phyloP scores from a whole-genome alignment of 345 rosid genomes.

The Rubroshorea leprosula region DNA sequence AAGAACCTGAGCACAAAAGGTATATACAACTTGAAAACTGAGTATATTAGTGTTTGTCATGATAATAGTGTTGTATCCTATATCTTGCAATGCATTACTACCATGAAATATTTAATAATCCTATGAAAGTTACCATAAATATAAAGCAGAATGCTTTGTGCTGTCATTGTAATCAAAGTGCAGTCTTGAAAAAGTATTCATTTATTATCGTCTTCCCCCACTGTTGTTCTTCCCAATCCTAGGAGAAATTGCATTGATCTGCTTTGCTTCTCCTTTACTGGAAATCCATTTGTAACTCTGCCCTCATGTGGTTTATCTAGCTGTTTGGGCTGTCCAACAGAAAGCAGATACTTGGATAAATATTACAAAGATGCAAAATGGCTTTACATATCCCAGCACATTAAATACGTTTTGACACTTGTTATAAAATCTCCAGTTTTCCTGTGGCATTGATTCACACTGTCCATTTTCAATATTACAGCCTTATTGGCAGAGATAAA shows the following conservation, averaged over 20 bases:
- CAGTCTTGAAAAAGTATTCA: slow-evolving; percentile 1
- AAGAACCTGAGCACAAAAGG: slow-evolving; percentile 95
- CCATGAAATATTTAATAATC: background rate
- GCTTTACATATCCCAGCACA: background rate
- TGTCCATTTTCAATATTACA: slow-evolving; percentile 30
- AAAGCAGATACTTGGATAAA: background rate
- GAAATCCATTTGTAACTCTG: background rate
- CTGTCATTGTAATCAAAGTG: background rate
- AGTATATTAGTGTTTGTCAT: background rate
- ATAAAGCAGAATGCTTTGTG: too few species aligned
- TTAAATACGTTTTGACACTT: background rate
- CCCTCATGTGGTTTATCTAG: background rate
- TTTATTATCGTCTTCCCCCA: background rate
- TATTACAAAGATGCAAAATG: background rate
- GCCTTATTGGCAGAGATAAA: slow-evolving; percentile 86
- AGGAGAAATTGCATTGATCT: background rate
- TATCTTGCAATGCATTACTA: too few species aligned
- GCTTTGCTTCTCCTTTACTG: background rate
- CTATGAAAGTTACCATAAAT: slow-evolving; percentile 6
- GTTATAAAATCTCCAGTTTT: background rate
- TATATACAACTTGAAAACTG: slow-evolving; percentile 21
- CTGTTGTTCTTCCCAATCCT: background rate
- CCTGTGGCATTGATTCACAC: slow-evolving; percentile 8
- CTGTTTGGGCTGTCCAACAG: background rate
- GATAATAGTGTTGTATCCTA: background rate